A percentile compares a stretch with the other conserved stretches of the same genome.
Conservation (phyloP, 352 stramenopile genomes). For the Phytophthora melonis region DNA sequence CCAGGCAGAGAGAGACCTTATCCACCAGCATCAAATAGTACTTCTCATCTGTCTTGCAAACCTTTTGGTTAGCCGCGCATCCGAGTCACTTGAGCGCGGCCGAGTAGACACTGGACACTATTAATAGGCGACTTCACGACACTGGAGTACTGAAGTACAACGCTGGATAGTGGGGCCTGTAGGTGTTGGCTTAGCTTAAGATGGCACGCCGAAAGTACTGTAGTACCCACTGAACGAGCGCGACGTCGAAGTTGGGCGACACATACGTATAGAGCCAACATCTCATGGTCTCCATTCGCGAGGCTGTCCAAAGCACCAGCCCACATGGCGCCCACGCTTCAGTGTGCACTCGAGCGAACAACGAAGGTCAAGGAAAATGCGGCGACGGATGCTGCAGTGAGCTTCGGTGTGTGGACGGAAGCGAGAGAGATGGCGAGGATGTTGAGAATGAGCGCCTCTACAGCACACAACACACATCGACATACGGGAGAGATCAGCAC, state of each 20-base stretch:
- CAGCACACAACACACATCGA: neutral
- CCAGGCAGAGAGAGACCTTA: too few species aligned
- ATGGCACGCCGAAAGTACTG: neutral
- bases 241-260: slow-evolving; percentile 8
- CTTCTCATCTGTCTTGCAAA: neutral
- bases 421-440: slow-evolving; percentile 39
- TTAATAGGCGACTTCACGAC: neutral
- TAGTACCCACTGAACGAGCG: slow-evolving; percentile 5
- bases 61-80: neutral
- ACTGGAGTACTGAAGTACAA: slow-evolving; percentile 3
- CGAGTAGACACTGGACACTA: neutral
- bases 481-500: slow-evolving; percentile 23
- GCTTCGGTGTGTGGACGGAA: slow-evolving; percentile 27
- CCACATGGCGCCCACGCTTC: slow-evolving; percentile 21
- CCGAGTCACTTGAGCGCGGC: too few species aligned
- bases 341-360: slow-evolving; percentile 6
- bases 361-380: slow-evolving; percentile 19
- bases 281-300: slow-evolving; percentile 16
- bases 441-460: slow-evolving; percentile 21
- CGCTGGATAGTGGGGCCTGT: slow-evolving; percentile 7
- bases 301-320: slow-evolving; percentile 29
- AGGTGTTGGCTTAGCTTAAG: neutral
- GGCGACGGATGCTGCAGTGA: slow-evolving; percentile 22
- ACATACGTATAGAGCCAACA: slow-evolving; percentile 23
- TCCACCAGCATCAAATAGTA: too few species aligned